These are phyloP conservation scores for Rhododendron molle DNA, from an alignment of 148 eudicot genomes.

Conservation along the genomic window DNA sequence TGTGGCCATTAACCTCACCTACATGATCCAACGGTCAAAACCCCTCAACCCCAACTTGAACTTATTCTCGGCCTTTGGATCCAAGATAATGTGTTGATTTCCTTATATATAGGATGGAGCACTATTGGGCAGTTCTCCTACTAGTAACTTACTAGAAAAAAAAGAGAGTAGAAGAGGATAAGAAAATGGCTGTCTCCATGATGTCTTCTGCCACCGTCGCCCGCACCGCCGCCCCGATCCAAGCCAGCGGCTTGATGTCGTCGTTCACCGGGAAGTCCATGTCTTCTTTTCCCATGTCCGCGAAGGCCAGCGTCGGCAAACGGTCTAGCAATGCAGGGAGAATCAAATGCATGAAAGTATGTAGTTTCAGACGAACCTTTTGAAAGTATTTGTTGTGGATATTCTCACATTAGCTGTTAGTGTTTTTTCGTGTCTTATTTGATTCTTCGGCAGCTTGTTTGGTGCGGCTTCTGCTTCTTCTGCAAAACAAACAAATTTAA, in stretches of 20 bases:
- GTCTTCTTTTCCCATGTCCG: constrained; percentile 29
- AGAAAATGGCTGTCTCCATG: constrained; percentile 22
- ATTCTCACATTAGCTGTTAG: background rate
- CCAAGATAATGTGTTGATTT: background rate
- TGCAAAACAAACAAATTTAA: background rate
- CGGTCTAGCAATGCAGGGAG: constrained; percentile 43
- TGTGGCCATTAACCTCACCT: constrained; percentile 18
- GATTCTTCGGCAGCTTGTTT: background rate
- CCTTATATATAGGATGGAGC: constrained; percentile 27
- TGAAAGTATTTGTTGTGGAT: background rate
- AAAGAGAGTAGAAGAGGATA: background rate
- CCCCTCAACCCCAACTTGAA: constrained; percentile 5
- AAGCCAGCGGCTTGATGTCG: constrained; percentile 37
- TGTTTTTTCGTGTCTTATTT: background rate
- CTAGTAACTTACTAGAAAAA: background rate
- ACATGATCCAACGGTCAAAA: constrained; percentile 27
- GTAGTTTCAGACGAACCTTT: background rate
- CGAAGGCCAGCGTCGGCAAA: constrained; percentile 15
- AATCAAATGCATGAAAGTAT: constrained; percentile 55
- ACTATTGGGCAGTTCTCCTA: background rate
- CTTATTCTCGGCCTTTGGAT: constrained; percentile 6
- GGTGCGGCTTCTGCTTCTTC: background rate
- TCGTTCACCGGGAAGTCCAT: constrained; percentile 40
- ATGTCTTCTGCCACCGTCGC: constrained; percentile 20
- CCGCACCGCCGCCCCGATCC: constrained; percentile 27